Base-by-base conservation (phyloP, 1,139 yeast species). In the Sugiyamaella sp. region DNA sequence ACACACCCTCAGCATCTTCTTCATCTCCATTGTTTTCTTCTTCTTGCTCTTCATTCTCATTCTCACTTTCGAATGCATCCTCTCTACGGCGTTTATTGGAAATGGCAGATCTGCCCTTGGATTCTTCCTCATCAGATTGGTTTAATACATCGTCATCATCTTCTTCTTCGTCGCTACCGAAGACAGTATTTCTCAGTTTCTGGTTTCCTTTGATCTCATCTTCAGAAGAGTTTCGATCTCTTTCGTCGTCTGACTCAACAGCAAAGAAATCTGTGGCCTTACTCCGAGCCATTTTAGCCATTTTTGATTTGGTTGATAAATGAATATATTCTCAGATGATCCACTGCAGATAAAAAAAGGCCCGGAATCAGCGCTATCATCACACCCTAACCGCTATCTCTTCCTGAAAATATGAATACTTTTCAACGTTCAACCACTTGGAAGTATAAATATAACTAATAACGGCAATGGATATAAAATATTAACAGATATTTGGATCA, bases 191-290 rank as follows among this genome's bases (percentile, higher is more conserved):
- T 52, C 32, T 29, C 10, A 3, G 8, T 22, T 47, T 33, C 21
- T 29, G 37, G 22, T 42, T 27, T 21, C 17, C 21, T 39, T n/a
- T n/a, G n/a, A n/a, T n/a, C n/a, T 33, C 51, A 17, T 27, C 46
- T 27, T 38, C 39, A 25, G 54, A 50, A 17, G n/a, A 10, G 21
- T 21, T 27, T 17, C n/a, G n/a, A 17, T 46, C 50, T 2, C 32
- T 48, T 9, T 51, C 54, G 8, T 49, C 56, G 17, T 50, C 60
- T n/a, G 56, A 47, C 29, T 49, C 58, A 14, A 53, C 48, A 20
- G 56, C 53, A 44, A 59, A 59, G 40, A 57, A 60, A 46, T 60
- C 63, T 4, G 53, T 53, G 5, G 63, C 63, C 44, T 52, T 57
- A 37, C 55, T 54, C 51, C 60, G 52, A 1, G 45, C 50, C 53